Evolutionary conservation across 2,329 filamentous ascomycete genomes (phyloP).

Genomic region (Dothideomycetes sp.): DNA sequence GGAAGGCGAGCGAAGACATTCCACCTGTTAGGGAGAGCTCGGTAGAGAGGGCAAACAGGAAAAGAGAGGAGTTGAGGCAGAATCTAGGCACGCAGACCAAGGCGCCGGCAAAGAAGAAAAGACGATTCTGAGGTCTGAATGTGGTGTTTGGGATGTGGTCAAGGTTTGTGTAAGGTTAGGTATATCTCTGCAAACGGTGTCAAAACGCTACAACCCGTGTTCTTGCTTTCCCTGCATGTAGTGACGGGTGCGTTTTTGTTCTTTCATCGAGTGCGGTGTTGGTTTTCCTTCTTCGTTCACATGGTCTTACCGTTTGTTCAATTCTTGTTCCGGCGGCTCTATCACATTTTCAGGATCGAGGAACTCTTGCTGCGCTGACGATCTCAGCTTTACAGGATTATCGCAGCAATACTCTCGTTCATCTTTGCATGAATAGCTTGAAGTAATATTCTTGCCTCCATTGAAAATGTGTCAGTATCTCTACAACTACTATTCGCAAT

Average conservation of each 20-base stretch:
- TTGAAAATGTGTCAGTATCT: slow-evolving; percentile 25
- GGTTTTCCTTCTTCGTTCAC: too few species aligned
- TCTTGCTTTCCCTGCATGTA: not conserved
- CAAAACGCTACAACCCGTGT: not conserved
- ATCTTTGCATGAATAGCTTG: too few species aligned
- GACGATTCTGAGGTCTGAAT: slow-evolving; percentile 42
- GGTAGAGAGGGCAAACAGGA: slow-evolving; percentile 46
- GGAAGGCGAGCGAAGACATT: slow-evolving; percentile 5
- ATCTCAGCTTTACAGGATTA: too few species aligned
- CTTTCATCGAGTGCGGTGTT: too few species aligned
- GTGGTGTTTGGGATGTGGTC: too few species aligned
- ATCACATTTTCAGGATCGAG: too few species aligned
- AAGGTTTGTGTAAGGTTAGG: too few species aligned
- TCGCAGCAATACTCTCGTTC: not conserved
- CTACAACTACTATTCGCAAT: slow-evolving; percentile 24
- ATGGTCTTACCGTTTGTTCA: too few species aligned
- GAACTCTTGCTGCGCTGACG: too few species aligned
- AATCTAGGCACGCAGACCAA: slow-evolving; percentile 43
- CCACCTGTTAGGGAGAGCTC: slow-evolving; percentile 30
- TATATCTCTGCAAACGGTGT: not conserved
- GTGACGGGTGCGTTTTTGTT: too few species aligned
- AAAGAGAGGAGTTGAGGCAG: slow-evolving; percentile 48
- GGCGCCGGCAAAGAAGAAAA: slow-evolving; percentile 47
- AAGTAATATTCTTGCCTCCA: too few species aligned
- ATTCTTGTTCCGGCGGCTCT: too few species aligned